These are phyloP conservation scores for Breviolum minutum DNA, from an alignment of 73 alveolate species.

Conservation along the genomic window DNA sequence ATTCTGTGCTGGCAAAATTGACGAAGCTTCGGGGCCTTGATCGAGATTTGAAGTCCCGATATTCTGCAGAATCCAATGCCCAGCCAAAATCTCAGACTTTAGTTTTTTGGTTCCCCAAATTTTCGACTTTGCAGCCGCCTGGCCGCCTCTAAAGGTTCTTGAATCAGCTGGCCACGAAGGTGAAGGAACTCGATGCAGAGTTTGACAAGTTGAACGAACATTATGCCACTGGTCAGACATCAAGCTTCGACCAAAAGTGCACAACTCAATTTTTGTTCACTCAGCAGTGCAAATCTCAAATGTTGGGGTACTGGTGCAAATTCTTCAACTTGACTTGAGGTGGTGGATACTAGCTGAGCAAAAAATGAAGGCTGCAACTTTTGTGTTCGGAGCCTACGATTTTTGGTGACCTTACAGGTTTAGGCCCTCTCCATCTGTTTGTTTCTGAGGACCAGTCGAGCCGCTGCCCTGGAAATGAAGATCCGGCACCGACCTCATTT, in stretches of 20 bases:
- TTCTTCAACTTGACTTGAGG: not conserved
- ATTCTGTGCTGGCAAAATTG: not conserved
- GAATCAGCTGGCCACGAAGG: not conserved
- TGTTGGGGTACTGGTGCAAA: not conserved
- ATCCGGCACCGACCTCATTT: not conserved
- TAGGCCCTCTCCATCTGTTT: not conserved
- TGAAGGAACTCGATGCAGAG: not conserved
- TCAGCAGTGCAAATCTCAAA: not conserved
- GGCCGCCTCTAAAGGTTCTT: no score
- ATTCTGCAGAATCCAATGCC: not conserved
- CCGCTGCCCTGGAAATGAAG: not conserved
- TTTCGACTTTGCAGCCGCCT: not conserved
- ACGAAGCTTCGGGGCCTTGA: not conserved
- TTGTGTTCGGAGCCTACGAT: not conserved
- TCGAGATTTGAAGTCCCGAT: not conserved
- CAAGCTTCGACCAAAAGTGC: not conserved
- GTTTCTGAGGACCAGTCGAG: not conserved
- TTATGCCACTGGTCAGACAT: not conserved
- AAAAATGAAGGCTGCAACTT: not conserved
- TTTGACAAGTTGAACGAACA: not conserved
- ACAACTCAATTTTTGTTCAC: not conserved
- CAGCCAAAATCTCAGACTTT: not conserved
- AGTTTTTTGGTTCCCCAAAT: not conserved
- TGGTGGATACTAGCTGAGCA: not conserved
- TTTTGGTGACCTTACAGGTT: not conserved